These are phyloP conservation scores for Pichia cephalocereana DNA, from an alignment of 805 yeast species.

Conservation along the genomic window DNA sequence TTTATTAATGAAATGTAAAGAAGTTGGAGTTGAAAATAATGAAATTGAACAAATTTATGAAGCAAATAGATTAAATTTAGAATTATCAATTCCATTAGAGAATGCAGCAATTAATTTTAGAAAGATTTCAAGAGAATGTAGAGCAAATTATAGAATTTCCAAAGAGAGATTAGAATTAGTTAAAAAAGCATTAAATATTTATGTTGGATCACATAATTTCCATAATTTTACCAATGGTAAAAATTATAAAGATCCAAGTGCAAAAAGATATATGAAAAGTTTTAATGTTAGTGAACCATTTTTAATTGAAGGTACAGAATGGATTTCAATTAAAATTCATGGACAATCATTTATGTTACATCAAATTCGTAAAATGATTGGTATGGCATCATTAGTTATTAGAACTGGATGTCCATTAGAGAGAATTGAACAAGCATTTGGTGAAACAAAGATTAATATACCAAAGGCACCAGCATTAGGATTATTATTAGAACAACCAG, in stretches of 20 bases:
- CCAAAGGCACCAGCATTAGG: conserved; percentile 99
- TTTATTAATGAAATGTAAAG: conserved; percentile 30
- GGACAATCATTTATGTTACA: conserved; percentile 98
- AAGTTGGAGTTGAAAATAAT: conserved; percentile 32
- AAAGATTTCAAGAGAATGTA: conserved; percentile 51
- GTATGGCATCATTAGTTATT: conserved; percentile 81
- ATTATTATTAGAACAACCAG: conserved; percentile 80
- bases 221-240: conserved; percentile 32
- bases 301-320: conserved; percentile 87
- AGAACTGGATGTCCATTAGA: conserved; percentile 78
- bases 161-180: conserved; percentile 51
- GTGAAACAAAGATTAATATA: conserved; percentile 65
- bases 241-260: conserved; percentile 79
- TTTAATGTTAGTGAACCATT: conserved; percentile 80
- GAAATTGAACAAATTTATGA: conserved; percentile 29
- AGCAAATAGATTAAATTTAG: conserved; percentile 28
- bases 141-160: conserved; percentile 63
- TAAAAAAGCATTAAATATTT: conserved; percentile 60
- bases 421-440: conserved; percentile 72
- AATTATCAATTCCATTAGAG: conserved; percentile 27
- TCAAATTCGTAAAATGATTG: conserved; percentile 96
- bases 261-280: conserved; percentile 72
- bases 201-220: conserved; percentile 86
- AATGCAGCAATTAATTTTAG: conserved; percentile 40
- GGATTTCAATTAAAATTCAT: conserved; percentile 93